phyloP scores from a whole-genome alignment of 1,284 basidiomycete species.

The Laetiporus sulphureus region DNA sequence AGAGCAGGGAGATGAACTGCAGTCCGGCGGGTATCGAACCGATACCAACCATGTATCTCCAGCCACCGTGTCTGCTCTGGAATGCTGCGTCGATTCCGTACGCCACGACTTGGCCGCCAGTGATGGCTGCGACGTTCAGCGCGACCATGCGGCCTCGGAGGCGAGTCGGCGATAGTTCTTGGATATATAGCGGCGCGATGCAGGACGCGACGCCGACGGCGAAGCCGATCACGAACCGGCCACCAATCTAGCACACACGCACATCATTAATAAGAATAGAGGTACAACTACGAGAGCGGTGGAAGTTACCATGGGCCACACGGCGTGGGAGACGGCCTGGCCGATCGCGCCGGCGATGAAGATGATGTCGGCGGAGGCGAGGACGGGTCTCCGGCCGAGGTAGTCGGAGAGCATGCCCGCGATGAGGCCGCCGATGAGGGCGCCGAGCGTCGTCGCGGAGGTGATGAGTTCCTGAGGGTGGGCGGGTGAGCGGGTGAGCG shows the following conservation, averaged over 20 bases:
- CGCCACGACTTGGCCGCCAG: conserved; percentile 70
- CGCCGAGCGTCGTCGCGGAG: conserved; percentile 74
- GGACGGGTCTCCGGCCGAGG: conserved; percentile 62
- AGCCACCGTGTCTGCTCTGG: conserved; percentile 54
- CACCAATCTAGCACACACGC: conserved; percentile 52
- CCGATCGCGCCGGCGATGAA: conserved; percentile 73
- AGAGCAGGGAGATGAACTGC: conserved; percentile 55
- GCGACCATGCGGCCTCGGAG: conserved; percentile 75
- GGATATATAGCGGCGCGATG: conserved; percentile 78
- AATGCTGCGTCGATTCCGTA: conserved; percentile 77
- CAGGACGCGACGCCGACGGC: conserved; percentile 72
- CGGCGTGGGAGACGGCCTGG: conserved; percentile 60
- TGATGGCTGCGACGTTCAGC: conserved; percentile 58
- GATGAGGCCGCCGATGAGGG: conserved; percentile 65
- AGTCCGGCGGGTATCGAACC: conserved; percentile 62
- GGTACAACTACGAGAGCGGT: background rate
- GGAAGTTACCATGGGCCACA: conserved; percentile 61
- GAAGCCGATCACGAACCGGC: conserved; percentile 70
- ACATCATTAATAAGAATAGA: background rate
- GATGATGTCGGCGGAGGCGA: conserved; percentile 66
- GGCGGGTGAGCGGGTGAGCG: background rate
- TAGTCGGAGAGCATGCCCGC: conserved; percentile 70
- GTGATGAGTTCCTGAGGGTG: conserved; percentile 66
- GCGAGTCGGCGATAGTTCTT: conserved; percentile 74
- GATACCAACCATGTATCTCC: conserved; percentile 83